A percentile compares a stretch with the other conserved stretches of the same genome.
These are phyloP conservation scores for Lunularia cruciata DNA, from an alignment of 225 moss, liverwort and hornwort species.

Conservation along the genomic window DNA sequence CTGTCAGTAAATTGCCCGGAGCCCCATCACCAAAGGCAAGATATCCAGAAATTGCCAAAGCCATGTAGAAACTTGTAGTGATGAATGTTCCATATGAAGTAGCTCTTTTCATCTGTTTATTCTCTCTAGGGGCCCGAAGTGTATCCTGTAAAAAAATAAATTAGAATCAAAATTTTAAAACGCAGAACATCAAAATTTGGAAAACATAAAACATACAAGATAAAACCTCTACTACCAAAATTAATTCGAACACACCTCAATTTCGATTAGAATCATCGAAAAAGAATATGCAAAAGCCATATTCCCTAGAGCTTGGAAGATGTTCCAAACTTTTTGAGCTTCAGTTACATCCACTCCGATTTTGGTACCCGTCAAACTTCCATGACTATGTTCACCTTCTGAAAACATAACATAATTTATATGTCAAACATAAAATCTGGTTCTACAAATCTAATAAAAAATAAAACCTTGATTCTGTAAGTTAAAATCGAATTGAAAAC, in stretches of 20 bases:
- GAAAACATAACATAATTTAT: not conserved
- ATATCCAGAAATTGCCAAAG: slow-evolving; percentile 66
- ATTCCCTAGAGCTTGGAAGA: slow-evolving; percentile 75
- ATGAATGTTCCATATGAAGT: slow-evolving; percentile 41
- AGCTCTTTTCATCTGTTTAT: slow-evolving; percentile 72
- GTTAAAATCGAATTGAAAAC: too few species aligned
- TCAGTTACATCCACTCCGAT: slow-evolving; percentile 35
- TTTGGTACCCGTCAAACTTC: slow-evolving; percentile 40
- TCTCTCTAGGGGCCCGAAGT: slow-evolving; percentile 59
- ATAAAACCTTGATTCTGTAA: too few species aligned
- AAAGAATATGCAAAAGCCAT: slow-evolving; percentile 92
- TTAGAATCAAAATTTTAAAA: not conserved
- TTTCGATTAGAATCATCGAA: slow-evolving; percentile 89
- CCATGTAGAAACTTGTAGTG: slow-evolving; percentile 73
- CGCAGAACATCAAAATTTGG: too few species aligned
- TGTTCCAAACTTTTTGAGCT: slow-evolving; percentile 66
- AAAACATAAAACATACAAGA: too few species aligned
- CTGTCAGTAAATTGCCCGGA: slow-evolving; percentile 69
- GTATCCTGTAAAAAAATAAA: slow-evolving; percentile 56
- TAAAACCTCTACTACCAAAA: too few species aligned
- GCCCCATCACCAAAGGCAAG: slow-evolving; percentile 54
- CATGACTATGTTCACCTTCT: slow-evolving; percentile 42
- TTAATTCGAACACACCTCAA: slow-evolving; percentile 49
- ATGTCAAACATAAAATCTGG: too few species aligned
- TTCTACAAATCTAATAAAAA: too few species aligned